Conservation (phyloP, 257 asterid genomes). For the Striga asiatica region DNA sequence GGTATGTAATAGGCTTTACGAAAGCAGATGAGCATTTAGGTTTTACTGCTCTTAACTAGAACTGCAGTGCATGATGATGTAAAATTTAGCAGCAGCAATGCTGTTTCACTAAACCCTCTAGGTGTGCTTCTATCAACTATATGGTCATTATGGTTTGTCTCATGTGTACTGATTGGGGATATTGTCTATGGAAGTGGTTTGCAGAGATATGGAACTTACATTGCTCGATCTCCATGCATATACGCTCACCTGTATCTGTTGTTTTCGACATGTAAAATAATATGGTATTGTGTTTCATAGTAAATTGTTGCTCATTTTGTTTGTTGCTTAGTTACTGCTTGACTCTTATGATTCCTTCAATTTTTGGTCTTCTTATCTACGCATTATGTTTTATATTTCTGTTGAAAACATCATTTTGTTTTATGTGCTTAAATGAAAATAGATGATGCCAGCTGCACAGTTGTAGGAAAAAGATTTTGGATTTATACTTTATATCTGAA, state of each 20-base stretch:
- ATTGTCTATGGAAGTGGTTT: background rate
- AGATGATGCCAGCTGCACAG: background rate
- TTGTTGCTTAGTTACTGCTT: background rate
- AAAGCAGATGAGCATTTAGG: too few species aligned
- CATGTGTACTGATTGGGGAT: too few species aligned
- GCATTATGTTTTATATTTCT: background rate
- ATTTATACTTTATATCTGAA: conserved; percentile 13
- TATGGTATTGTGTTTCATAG: background rate
- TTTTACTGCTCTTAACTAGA: too few species aligned
- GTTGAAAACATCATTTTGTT: too few species aligned
- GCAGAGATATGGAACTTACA: background rate
- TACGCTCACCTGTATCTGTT: background rate
- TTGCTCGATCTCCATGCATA: background rate
- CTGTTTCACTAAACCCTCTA: too few species aligned
- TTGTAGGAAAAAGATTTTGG: background rate
- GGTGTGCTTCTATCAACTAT: too few species aligned
- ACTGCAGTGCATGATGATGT: too few species aligned
- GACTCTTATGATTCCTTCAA: background rate
- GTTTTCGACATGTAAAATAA: background rate
- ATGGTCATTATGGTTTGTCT: too few species aligned
- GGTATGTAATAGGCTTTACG: too few species aligned
- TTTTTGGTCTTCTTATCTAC: too few species aligned
- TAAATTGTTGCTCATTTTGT: background rate
- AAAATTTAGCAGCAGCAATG: too few species aligned
- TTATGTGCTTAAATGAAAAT: too few species aligned